Base-by-base conservation (phyloP, 164 flowering plant genomes). In the Dillenia turbinata region DNA sequence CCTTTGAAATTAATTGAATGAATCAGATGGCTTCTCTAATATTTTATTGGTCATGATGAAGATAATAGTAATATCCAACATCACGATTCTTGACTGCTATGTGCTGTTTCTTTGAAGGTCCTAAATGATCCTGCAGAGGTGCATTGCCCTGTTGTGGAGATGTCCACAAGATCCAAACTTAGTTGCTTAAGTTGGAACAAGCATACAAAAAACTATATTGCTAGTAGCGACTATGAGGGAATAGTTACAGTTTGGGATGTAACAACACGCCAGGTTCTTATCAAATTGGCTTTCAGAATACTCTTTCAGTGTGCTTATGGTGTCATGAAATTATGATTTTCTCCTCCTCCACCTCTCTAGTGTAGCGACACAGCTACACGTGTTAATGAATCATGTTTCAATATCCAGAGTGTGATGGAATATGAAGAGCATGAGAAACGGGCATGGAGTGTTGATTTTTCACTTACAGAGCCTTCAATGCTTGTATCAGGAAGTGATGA, bases 361-460 rank as follows among this genome's bases (percentile, higher is more conserved):
- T 48, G 51, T n/a, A 33, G 40, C 5, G 40, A 5, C 40, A 33
- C 40, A 4, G 7, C 15, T 24, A 11, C 53, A 54, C 2, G 15
- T 47, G 17, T 11, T 56, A 49, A 26, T 60, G 24, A 43, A 12
- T 9, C 14, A 48, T 10, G 52, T 61, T 40, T 9, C 19, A 40
- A 9, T 52, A 49, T 59, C 13, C 75, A 95, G 99, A 89, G 97
- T 82, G 77, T 92, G 52, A 89, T 90, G 94, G 97, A 92, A 70
- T 95, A 90, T 70, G 97, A 95, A 73, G 99, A 95, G 76, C 99
- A 95, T 72, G 99, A 95, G 73, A 95, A 92, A 74, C 79, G 99
- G 57, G 99, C 97, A 45, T 92, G 99, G 99, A 92, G 97, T 85
- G 94, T 92, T 77, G 99, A 95, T 78, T 95, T 91, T 79, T 95